phyloP scores from a whole-genome alignment of 2,329 filamentous ascomycete species.

The Cordyceps pruinosa region DNA sequence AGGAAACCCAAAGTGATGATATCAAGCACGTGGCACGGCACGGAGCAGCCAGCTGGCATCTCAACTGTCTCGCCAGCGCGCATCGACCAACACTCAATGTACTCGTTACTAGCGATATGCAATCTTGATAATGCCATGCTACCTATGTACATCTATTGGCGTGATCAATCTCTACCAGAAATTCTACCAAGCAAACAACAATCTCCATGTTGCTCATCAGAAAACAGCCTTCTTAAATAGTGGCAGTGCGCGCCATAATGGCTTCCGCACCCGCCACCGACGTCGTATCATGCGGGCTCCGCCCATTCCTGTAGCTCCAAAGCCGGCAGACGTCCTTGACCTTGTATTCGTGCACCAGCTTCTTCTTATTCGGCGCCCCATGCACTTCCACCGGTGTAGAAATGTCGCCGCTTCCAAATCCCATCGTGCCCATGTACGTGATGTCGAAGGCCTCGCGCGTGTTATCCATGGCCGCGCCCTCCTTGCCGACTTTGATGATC shows the following conservation, averaged over 20 bases:
- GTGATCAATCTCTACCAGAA: background rate
- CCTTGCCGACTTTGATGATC: conserved; percentile 38
- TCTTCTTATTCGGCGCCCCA: conserved; percentile 22
- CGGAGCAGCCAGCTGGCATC: too few species aligned
- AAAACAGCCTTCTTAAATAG: conserved; percentile 23
- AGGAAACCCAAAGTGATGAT: too few species aligned
- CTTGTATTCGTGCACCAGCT: conserved; percentile 32
- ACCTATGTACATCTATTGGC: background rate
- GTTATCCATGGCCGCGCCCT: conserved; percentile 37
- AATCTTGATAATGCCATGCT: background rate
- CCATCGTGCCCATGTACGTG: conserved; percentile 36
- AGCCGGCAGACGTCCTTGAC: conserved; percentile 56
- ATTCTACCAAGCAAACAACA: background rate
- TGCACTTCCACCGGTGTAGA: conserved; percentile 33
- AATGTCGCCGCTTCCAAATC: conserved; percentile 30
- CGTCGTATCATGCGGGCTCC: conserved; percentile 39
- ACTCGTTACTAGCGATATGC: background rate
- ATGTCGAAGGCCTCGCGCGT: conserved; percentile 41
- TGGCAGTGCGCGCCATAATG: conserved; percentile 33
- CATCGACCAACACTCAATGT: background rate
- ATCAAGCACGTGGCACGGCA: too few species aligned
- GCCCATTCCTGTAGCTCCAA: conserved; percentile 57
- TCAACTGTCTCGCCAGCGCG: too few species aligned
- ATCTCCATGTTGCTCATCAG: background rate
- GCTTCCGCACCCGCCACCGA: conserved; percentile 29